Base-by-base conservation (phyloP, 2,329 filamentous ascomycete species). In the Hypoxylon sp. region DNA sequence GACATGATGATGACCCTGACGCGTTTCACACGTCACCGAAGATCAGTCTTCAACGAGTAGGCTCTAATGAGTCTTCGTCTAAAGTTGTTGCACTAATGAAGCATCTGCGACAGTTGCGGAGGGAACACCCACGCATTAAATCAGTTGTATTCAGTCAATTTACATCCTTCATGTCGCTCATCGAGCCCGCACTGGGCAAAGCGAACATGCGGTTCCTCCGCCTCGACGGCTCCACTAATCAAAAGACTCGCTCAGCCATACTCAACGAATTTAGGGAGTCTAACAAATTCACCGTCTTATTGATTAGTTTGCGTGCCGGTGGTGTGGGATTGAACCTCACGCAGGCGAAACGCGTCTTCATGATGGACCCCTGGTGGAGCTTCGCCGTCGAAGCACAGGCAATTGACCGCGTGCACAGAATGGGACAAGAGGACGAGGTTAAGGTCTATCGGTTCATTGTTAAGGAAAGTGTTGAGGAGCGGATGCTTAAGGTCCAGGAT, bases 321-420 rank as follows among this genome's bases (percentile, higher is more conserved):
- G 96, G 96, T 22, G 96, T 99, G 0, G 96, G 96, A 0, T 83
- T 99, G 44, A 99, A 99, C 75, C 80, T 99, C 65, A 98, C 95
- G 0, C 90, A 89, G 70, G 96, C 96, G 4, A 93, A 90, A 68
- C 84, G 92, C 56, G 96, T 99, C 4, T 99, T 91, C 81, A 96
- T 99, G 92, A 98, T 99, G 96, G 96, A 99, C 78, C 96, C 96
- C 0, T 99, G 96, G 96, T 99, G 96, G 96, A 96, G 92, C 75
- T 99, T 95, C 78, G 94, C 96, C 0, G 90, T 98, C 11, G 96
- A 99, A 79, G 93, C 94, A 4, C 96, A 99, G 79, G 96, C 96
- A 7, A 98, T 99, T 74, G 96, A 99, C 80, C 92, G 96, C 1
- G 93, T 99, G 32, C 96, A 99, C 81, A 89, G 96, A 7, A 97